Evolutionary conservation across 1,284 basidiomycete genomes (phyloP).

Genomic region (Waitea zeae): DNA sequence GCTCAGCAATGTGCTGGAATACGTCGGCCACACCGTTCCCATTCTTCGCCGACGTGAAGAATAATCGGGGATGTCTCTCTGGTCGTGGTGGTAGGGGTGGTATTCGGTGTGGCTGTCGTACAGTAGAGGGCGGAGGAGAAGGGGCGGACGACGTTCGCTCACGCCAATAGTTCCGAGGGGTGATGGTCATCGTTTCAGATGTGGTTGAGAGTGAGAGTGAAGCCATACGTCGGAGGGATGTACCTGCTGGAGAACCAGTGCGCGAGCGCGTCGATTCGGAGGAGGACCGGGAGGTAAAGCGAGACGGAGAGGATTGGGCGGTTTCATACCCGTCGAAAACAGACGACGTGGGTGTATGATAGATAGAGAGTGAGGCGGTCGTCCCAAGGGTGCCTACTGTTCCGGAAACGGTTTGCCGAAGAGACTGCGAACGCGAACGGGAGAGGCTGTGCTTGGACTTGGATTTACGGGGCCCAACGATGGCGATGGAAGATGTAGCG

Average conservation of each 20-base stretch:
- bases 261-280: constrained; percentile 6
- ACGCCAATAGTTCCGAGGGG: no score
- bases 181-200: constrained; percentile 39
- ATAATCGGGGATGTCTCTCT: constrained; percentile 38
- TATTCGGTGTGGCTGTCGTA: constrained; percentile 8
- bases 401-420: constrained; percentile 22
- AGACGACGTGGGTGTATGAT: constrained; percentile 63
- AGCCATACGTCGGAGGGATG: constrained; percentile 20
- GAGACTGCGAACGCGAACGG: constrained; percentile 19
- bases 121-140: constrained; percentile 7
- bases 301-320: constrained; percentile 37
- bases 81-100: constrained; percentile 15
- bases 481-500: no score
- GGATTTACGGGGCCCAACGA: no score
- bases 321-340: constrained; percentile 22
- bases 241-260: no score
- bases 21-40: constrained; percentile 49
- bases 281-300: constrained; percentile 13
- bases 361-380: constrained; percentile 37
- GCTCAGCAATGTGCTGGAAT: constrained; percentile 47
- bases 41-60: constrained; percentile 61
- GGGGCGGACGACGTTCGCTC: constrained; percentile 22
- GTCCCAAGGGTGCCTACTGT: constrained; percentile 33
- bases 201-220: constrained; percentile 28
- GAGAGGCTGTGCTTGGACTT: constrained; percentile 20